These are phyloP conservation scores for Quercus rubra DNA, from an alignment of 306 rosid species.

Conservation along the genomic window DNA sequence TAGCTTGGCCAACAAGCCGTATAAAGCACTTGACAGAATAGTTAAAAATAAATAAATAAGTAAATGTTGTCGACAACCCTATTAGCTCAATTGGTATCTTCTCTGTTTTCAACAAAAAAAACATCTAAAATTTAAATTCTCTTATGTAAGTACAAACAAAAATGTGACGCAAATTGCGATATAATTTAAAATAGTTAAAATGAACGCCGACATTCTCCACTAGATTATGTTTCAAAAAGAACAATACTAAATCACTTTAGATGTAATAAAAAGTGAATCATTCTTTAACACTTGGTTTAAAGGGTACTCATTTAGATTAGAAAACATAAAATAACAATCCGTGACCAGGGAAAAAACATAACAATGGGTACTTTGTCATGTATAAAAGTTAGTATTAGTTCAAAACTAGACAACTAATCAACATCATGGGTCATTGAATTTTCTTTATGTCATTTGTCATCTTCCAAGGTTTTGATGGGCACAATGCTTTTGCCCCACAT, in stretches of 20 bases:
- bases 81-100: too few species aligned
- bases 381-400: constrained; percentile 9
- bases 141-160: too few species aligned
- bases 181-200: neutral
- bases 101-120: too few species aligned
- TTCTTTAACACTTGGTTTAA: constrained; percentile 4
- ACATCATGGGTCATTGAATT: constrained; percentile 27
- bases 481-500: constrained; percentile 12
- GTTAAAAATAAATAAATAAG: too few species aligned
- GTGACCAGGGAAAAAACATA: constrained; percentile 25
- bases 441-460: constrained; percentile 28
- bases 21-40: too few species aligned
- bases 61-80: too few species aligned
- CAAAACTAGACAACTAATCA: constrained; percentile 22
- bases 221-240: neutral
- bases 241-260: constrained; percentile 6
- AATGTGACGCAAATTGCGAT: too few species aligned
- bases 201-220: constrained; percentile 10
- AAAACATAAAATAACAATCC: constrained; percentile 18
- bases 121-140: too few species aligned
- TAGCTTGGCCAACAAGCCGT: constrained; percentile 10
- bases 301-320: neutral
- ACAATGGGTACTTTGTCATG: constrained; percentile 34
- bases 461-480: constrained; percentile 7
- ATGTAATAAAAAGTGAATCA: constrained; percentile 7